Base-by-base conservation (phyloP, 257 asterid species). In the Vinca minor region DNA sequence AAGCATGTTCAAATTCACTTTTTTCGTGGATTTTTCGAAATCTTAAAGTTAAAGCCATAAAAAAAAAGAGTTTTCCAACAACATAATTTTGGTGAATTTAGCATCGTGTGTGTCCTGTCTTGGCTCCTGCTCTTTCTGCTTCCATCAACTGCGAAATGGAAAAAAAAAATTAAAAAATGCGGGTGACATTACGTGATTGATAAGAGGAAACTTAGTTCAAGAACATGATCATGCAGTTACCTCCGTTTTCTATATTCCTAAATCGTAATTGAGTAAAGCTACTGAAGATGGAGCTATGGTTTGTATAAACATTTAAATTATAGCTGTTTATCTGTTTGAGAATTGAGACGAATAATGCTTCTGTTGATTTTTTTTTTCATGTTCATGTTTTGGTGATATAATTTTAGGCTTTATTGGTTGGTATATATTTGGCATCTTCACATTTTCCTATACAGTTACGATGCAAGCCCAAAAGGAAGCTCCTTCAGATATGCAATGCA, bases 401-500 rank as follows among this genome's bases (percentile, higher is more conserved):
- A 28, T 2, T 17, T 3, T 41, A 23, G 39, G 12, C 25, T 5
- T 13, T 46, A 38, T 42, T 38, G 10, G 23, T 28, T 60, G 20
- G 17, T 49, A 64, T 34, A 58, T 62, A 28, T 64, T 76, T 28
- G 54, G 55, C 21, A 62, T 25, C 13, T 55, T 68, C 58, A 28
- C 1, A 3, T 56, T 11, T 31, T 45, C 17, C 69, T 68, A 69
- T 71, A 68, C 54, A 81, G 91, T 87, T 52, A 81, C 83, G 8
- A 80, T 67, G 84, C 81, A 80, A 83, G 97, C 93, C 23, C 96
- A 82, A 34, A 87, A 83, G 79, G 96, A 91, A 71, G 84, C 79
- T 46, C 97, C 97, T 66, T 55, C 82, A 48, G 95, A 85, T 12
- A 72, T 91, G 91, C 89, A 78, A 65, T 91, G 97, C 85, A 87